phyloP scores from a whole-genome alignment of 1,139 yeast genomes.

The Hemisphaericaspora lyxosophila region DNA sequence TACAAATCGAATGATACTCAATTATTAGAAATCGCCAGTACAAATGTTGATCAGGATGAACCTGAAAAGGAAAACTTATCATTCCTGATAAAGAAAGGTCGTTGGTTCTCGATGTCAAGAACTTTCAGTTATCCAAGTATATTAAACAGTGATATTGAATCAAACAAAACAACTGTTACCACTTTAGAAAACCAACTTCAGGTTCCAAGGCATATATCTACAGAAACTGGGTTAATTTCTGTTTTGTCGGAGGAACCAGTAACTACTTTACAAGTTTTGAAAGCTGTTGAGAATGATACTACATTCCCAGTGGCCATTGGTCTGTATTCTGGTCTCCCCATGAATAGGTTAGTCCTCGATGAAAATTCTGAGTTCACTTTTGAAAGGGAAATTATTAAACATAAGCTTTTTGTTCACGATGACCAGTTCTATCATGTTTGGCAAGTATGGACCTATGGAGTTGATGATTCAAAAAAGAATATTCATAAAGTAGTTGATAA shows the following conservation, averaged over 20 bases:
- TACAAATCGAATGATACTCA: not conserved
- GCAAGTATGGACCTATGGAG: constrained; percentile 12
- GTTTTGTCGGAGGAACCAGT: not conserved
- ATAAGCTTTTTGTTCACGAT: constrained; percentile 7
- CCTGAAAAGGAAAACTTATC: not conserved
- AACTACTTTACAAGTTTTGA: constrained; percentile 1
- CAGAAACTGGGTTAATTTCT: not conserved
- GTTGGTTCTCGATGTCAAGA: constrained; percentile 1
- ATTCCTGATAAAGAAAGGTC: not conserved
- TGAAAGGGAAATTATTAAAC: not conserved
- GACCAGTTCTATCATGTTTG: constrained; percentile 10
- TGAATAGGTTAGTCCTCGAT: constrained; percentile 5
- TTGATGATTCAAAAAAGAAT: constrained; percentile 4
- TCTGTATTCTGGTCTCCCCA: constrained; percentile 12
- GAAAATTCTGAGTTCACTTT: constrained; percentile 4
- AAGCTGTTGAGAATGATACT: constrained; percentile 8
- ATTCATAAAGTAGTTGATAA: constrained; percentile 8
- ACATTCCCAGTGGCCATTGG: constrained; percentile 11
- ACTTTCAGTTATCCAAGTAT: not conserved
- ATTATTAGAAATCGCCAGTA: not conserved
- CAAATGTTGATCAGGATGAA: not conserved
- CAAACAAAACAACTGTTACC: not conserved
- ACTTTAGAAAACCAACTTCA: not conserved
- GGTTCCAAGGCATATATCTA: not conserved
- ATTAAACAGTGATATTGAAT: not conserved